Conservation (phyloP, 352 stramenopile species). For the Globisporangium splendens region DNA sequence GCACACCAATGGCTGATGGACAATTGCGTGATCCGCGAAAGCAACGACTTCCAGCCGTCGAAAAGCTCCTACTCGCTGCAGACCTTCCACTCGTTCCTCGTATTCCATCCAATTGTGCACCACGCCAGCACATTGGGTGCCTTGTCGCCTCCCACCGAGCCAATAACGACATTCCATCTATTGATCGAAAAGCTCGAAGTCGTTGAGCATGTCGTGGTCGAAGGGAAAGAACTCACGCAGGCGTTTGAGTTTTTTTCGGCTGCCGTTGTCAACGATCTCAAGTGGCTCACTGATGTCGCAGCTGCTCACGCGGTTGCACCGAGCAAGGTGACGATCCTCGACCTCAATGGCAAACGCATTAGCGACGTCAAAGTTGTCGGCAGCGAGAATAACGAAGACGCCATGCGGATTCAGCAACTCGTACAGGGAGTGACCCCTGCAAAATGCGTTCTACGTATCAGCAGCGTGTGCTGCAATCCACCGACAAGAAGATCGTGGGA, state of each 20-base stretch:
- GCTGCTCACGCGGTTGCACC: neutral
- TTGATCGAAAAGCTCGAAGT: constrained; percentile 18
- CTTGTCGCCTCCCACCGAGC: constrained; percentile 1
- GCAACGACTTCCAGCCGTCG: constrained; percentile 21
- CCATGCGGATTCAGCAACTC: constrained; percentile 12
- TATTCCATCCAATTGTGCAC: constrained; percentile 25
- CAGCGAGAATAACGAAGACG: constrained; percentile 10
- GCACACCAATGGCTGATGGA: constrained; percentile 22
- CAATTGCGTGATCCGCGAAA: constrained; percentile 16
- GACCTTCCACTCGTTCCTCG: constrained; percentile 22
- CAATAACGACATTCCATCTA: neutral
- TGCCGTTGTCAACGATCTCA: constrained; percentile 28
- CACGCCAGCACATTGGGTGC: neutral
- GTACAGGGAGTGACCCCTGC: constrained; percentile 18
- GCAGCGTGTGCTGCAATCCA: neutral
- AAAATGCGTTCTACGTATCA: constrained; percentile 15
- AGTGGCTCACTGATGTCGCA: constrained; percentile 12
- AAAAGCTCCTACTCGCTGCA: constrained; percentile 40
- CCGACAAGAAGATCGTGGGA: constrained; percentile 11
- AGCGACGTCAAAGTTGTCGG: constrained; percentile 10
- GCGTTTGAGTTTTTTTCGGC: constrained; percentile 39
- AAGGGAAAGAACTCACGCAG: constrained; percentile 28
- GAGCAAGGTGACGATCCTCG: constrained; percentile 11
- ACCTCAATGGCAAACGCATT: constrained; percentile 7
- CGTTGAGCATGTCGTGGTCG: constrained; percentile 39